Evolutionary conservation across 441 rosid genomes (phyloP).

Genomic region (Mallotus japonicus): DNA sequence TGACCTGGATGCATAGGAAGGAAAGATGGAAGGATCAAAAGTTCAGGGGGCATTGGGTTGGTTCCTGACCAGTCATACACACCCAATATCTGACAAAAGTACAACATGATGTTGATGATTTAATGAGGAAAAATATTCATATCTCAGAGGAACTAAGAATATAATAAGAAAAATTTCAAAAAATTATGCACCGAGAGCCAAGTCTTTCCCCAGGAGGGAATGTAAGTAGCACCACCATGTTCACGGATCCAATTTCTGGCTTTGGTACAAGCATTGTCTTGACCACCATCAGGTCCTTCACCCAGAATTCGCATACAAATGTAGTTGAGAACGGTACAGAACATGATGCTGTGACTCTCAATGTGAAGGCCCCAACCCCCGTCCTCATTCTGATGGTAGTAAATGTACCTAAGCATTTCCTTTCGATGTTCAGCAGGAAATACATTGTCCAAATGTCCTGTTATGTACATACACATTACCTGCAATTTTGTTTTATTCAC

Average conservation of each 20-base stretch:
- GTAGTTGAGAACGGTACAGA: slow-evolving; percentile 54
- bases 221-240: slow-evolving; percentile 36
- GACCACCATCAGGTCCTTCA: slow-evolving; percentile 21
- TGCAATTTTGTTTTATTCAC: slow-evolving; percentile 4
- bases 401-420: slow-evolving; percentile 76
- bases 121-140: too few species aligned
- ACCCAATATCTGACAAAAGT: slow-evolving; percentile 44
- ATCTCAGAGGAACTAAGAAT: too few species aligned
- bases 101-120: too few species aligned
- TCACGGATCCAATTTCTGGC: slow-evolving; percentile 36
- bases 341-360: slow-evolving; percentile 64
- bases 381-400: slow-evolving; percentile 55
- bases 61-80: slow-evolving; percentile 65
- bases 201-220: slow-evolving; percentile 47
- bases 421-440: slow-evolving; percentile 53
- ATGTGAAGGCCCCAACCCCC: slow-evolving; percentile 74
- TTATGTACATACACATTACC: slow-evolving; percentile 69
- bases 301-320: slow-evolving; percentile 42
- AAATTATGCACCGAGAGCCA: slow-evolving; percentile 34
- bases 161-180: not conserved
- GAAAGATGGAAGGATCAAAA: slow-evolving; percentile 61
- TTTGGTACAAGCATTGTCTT: slow-evolving; percentile 25
- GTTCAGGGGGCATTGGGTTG: slow-evolving; percentile 61
- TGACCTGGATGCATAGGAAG: slow-evolving; percentile 51
- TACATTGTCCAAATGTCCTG: slow-evolving; percentile 59